These are phyloP conservation scores for Hyaloperonospora arabidopsidis DNA, from an alignment of 352 stramenopile genomes.

Conservation along the genomic window DNA sequence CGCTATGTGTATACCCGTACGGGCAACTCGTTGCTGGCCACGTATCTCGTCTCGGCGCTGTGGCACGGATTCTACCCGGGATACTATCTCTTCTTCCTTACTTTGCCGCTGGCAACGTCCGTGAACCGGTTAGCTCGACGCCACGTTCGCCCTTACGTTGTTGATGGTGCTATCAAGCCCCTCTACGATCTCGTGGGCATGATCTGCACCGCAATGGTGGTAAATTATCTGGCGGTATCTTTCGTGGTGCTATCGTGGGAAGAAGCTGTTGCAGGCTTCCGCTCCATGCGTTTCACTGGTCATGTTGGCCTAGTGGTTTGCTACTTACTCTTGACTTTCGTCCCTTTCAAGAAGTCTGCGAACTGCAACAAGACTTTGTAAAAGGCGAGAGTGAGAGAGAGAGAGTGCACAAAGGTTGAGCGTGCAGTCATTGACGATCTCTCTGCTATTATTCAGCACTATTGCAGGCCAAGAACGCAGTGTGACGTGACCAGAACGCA, in stretches of 20 bases:
- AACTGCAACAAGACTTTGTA: conserved; percentile 29
- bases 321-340: conserved; percentile 35
- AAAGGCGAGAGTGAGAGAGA: too few relatives aligned
- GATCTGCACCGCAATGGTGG: conserved; percentile 48
- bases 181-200: conserved; percentile 55
- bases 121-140: conserved; percentile 56
- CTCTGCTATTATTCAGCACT: too few relatives aligned
- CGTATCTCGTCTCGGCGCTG: conserved; percentile 92
- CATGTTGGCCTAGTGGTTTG: conserved; percentile 39
- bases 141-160: conserved; percentile 50
- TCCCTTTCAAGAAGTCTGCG: conserved; percentile 34
- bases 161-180: conserved; percentile 33
- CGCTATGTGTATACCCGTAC: conserved; percentile 96
- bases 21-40: conserved; percentile 87
- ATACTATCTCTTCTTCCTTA: conserved; percentile 94
- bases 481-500: too few relatives aligned
- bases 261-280: conserved; percentile 39
- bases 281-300: conserved; percentile 49
- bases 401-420: too few relatives aligned
- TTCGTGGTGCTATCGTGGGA: conserved; percentile 66
- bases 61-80: conserved; percentile 98
- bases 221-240: conserved; percentile 68
- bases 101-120: conserved; percentile 52
- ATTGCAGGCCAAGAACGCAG: too few relatives aligned
- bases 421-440: too few relatives aligned